These are phyloP conservation scores for Podaxis sp. DNA, from an alignment of 768 basidiomycete genomes.

Conservation along the genomic window DNA sequence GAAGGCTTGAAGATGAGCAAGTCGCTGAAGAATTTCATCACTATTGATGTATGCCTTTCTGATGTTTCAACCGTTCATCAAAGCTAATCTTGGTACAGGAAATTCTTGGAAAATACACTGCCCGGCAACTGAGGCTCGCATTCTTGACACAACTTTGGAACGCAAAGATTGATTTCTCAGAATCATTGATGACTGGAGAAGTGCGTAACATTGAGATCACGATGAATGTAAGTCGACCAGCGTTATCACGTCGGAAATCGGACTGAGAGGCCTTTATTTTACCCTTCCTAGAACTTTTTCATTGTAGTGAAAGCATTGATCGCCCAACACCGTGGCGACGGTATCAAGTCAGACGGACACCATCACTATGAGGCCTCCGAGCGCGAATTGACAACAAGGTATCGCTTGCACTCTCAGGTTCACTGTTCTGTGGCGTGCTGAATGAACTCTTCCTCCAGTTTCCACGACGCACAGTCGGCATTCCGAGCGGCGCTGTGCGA, in stretches of 20 bases:
- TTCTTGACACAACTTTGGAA: slow-evolving; percentile 94
- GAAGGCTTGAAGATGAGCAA: slow-evolving; percentile 99
- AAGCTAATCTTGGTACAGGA: slow-evolving; percentile 50
- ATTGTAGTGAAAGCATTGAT: slow-evolving; percentile 80
- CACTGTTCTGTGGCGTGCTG: neutral
- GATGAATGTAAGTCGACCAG: slow-evolving; percentile 66
- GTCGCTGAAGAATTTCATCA: slow-evolving; percentile 98
- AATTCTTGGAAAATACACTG: slow-evolving; percentile 76
- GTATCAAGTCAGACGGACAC: slow-evolving; percentile 52
- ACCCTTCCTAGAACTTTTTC: slow-evolving; percentile 83
- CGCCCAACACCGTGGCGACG: slow-evolving; percentile 49
- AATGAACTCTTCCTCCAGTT: slow-evolving; percentile 45
- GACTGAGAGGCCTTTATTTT: slow-evolving; percentile 13
- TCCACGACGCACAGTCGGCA: slow-evolving; percentile 68
- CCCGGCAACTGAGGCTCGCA: slow-evolving; percentile 87
- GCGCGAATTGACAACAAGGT: slow-evolving; percentile 67
- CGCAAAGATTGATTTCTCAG: slow-evolving; percentile 91
- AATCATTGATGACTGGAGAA: slow-evolving; percentile 85
- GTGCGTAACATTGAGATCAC: slow-evolving; percentile 80
- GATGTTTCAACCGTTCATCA: neutral
- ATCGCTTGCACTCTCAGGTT: slow-evolving; percentile 20
- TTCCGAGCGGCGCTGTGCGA: slow-evolving; percentile 92
- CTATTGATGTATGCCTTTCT: slow-evolving; percentile 70
- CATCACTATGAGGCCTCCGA: slow-evolving; percentile 72
- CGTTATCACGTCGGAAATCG: neutral